phyloP scores from a whole-genome alignment of 257 asterid genomes.

The Solanum piurae region DNA sequence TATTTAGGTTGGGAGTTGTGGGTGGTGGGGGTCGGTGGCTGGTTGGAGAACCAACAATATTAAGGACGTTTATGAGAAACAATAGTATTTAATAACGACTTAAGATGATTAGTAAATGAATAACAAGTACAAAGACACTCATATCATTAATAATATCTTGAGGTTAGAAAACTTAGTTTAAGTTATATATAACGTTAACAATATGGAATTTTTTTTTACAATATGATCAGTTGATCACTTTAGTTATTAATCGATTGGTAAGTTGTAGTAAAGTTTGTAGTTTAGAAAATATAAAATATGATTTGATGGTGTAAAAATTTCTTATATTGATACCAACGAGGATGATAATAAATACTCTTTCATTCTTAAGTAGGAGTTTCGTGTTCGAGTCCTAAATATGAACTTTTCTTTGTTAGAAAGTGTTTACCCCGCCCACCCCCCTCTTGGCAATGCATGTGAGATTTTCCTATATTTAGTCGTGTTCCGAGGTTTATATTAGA shows the following conservation, averaged over 20 bases:
- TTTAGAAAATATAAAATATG: not conserved
- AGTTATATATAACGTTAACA: not conserved
- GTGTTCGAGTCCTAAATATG: not conserved
- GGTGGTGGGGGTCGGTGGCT: not conserved
- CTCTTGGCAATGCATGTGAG: not conserved
- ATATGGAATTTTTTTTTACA: not conserved
- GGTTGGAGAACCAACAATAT: not conserved
- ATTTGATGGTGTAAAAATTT: not conserved
- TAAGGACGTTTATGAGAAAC: not conserved
- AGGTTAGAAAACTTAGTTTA: not conserved
- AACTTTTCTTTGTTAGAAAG: not conserved
- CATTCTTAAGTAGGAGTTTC: not conserved
- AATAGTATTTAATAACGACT: not conserved
- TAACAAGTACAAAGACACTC: not conserved
- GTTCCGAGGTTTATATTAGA: not conserved
- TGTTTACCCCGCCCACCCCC: not conserved
- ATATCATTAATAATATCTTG: not conserved
- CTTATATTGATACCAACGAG: not conserved
- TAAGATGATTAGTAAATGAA: not conserved
- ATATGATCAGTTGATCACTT: not conserved
- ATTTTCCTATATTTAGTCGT: not conserved
- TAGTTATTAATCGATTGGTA: not conserved
- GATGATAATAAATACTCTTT: not conserved
- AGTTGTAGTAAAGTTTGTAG: not conserved
- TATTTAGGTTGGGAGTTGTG: not conserved